These are phyloP conservation scores for Yamadazyma sp. DNA, from an alignment of 1,139 yeast species.

Conservation along the genomic window DNA sequence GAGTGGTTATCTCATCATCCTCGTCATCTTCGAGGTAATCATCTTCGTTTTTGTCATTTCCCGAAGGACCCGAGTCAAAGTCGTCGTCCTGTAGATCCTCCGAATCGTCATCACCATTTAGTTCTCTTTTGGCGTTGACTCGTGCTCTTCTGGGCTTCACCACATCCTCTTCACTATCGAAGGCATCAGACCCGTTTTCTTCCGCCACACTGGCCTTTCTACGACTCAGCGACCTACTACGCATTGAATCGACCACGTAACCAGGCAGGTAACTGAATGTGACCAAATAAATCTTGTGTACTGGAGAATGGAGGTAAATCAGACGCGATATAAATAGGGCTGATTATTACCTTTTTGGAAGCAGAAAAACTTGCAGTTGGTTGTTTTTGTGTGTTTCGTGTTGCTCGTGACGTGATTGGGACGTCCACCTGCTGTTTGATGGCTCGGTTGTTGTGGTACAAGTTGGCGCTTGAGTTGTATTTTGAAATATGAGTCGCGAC, in stretches of 20 bases:
- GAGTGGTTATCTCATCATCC: slow-evolving; percentile 11
- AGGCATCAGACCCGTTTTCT: slow-evolving; percentile 5
- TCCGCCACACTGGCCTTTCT: slow-evolving; percentile 10
- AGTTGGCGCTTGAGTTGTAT: too few relatives aligned
- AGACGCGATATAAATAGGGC: neutral
- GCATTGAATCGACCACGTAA: slow-evolving; percentile 8
- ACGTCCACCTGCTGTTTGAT: too few relatives aligned
- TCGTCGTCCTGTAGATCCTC: slow-evolving; percentile 4
- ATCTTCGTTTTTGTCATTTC: slow-evolving; percentile 16
- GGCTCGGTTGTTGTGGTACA: too few relatives aligned
- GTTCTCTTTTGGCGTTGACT: slow-evolving; percentile 5
- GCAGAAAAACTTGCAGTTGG: neutral
- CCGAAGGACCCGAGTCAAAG: slow-evolving; percentile 14
- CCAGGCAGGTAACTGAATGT: slow-evolving; percentile 14
- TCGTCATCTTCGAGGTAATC: slow-evolving; percentile 29
- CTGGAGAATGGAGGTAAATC: neutral
- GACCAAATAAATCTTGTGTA: slow-evolving; percentile 16
- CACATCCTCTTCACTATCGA: slow-evolving; percentile 1
- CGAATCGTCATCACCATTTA: slow-evolving; percentile 3
- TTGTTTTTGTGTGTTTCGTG: neutral
- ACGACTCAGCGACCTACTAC: slow-evolving; percentile 10
- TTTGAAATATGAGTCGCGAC: too few relatives aligned
- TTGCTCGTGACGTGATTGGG: neutral
- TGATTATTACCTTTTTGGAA: neutral
- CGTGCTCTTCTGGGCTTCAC: neutral